Percentiles rank a stretch among this genome's conserved stretches.
Conservation (phyloP, 2,329 filamentous ascomycete genomes). For the Colletotrichum echinochloae region DNA sequence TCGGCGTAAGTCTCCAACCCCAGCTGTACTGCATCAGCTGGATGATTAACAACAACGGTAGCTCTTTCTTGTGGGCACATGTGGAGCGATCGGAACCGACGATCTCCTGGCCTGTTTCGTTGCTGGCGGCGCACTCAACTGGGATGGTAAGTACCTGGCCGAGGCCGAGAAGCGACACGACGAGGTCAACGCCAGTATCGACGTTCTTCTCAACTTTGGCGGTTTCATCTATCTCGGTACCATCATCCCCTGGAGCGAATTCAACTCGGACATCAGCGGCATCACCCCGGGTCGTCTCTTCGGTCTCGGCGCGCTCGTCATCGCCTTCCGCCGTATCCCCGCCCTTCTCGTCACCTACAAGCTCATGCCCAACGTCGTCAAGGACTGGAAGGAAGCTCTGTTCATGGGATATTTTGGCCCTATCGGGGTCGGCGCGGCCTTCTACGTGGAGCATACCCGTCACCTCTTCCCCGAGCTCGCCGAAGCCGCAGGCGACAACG, state of each 20-base stretch:
- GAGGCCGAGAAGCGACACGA: conserved; percentile 69
- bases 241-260: conserved; percentile 66
- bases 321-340: conserved; percentile 68
- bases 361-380: conserved; percentile 64
- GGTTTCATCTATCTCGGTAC: conserved; percentile 71
- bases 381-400: conserved; percentile 67
- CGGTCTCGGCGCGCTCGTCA: conserved; percentile 63
- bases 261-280: conserved; percentile 65
- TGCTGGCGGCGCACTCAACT: conserved; percentile 70
- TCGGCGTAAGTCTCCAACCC: conserved; percentile 55
- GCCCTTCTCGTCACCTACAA: conserved; percentile 66
- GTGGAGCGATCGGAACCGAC: conserved; percentile 68
- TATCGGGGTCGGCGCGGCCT: conserved; percentile 81
- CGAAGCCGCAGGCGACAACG: conserved; percentile 50
- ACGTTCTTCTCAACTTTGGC: conserved; percentile 69
- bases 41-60: conserved; percentile 40
- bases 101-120: conserved; percentile 72
- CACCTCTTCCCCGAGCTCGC: conserved; percentile 55
- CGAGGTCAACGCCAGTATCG: conserved; percentile 69
- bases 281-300: conserved; percentile 64
- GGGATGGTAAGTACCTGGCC: conserved; percentile 69
- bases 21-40: not conserved
- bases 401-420: conserved; percentile 80
- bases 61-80: conserved; percentile 69
- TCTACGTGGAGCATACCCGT: conserved; percentile 71